Evolutionary conservation across 2,329 filamentous ascomycete species (phyloP).

Genomic region (Leptographium wingfieldii): DNA sequence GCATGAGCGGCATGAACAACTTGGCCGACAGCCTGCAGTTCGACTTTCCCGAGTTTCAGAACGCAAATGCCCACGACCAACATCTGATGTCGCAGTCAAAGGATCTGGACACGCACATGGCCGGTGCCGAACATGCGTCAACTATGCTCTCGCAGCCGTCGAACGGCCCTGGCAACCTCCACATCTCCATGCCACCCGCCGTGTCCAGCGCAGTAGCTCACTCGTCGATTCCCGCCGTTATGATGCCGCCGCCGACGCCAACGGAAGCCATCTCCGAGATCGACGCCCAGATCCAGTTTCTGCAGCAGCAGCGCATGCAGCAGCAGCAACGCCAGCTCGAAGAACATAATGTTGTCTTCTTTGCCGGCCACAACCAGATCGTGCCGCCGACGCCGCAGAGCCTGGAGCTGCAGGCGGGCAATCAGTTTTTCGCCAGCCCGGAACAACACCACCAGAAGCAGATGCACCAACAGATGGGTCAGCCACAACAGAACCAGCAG

Average conservation of each 20-base stretch:
- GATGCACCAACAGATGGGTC: slow-evolving; percentile 28
- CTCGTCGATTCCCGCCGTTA: slow-evolving; percentile 31
- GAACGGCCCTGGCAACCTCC: slow-evolving; percentile 18
- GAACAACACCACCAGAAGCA: slow-evolving; percentile 30
- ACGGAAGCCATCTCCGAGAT: slow-evolving; percentile 44
- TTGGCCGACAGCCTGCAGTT: slow-evolving; percentile 41
- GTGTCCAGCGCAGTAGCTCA: slow-evolving; percentile 30
- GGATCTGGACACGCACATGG: slow-evolving; percentile 39
- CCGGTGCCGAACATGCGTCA: slow-evolving; percentile 25
- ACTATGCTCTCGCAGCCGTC: slow-evolving; percentile 22
- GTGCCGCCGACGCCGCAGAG: slow-evolving; percentile 73
- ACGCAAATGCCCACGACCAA: slow-evolving; percentile 17
- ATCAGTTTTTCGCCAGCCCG: slow-evolving; percentile 47
- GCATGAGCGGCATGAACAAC: slow-evolving; percentile 22
- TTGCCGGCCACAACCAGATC: slow-evolving; percentile 41
- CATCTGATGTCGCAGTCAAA: slow-evolving; percentile 16
- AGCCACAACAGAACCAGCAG: slow-evolving; percentile 30
- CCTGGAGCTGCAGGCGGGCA: slow-evolving; percentile 56
- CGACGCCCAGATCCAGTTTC: slow-evolving; percentile 53
- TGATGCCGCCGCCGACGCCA: slow-evolving; percentile 32
- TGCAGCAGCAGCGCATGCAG: slow-evolving; percentile 51
- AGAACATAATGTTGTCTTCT: slow-evolving; percentile 45
- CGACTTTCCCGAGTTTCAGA: slow-evolving; percentile 44
- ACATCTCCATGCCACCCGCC: slow-evolving; percentile 28
- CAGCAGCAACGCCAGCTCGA: slow-evolving; percentile 46